Evolutionary conservation across 768 basidiomycete genomes (phyloP).

Genomic region (Tylopilus balloui): DNA sequence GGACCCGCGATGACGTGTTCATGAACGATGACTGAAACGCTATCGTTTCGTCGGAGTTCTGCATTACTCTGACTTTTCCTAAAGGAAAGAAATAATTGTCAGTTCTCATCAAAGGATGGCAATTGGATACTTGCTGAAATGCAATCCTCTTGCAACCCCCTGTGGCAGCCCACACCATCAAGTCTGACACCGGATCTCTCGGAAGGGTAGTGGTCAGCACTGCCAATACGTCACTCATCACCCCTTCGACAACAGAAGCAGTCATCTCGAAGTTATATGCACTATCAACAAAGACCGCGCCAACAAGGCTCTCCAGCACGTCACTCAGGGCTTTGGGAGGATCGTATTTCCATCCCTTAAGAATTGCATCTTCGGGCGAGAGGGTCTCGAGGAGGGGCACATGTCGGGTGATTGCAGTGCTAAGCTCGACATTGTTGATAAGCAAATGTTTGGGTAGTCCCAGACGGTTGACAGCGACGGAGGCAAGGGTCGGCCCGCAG

Average conservation of each 20-base stretch:
- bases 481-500: slow-evolving; percentile 70
- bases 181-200: slow-evolving; percentile 67
- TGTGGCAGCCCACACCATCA: slow-evolving; percentile 62
- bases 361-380: slow-evolving; percentile 56
- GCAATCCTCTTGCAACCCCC: slow-evolving; percentile 51
- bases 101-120: background rate
- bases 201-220: slow-evolving; percentile 55
- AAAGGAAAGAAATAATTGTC: background rate
- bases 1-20: slow-evolving; percentile 54
- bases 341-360: slow-evolving; percentile 73
- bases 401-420: slow-evolving; percentile 55
- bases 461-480: slow-evolving; percentile 60
- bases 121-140: slow-evolving; percentile 39
- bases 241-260: slow-evolving; percentile 51
- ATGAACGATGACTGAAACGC: slow-evolving; percentile 58
- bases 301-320: slow-evolving; percentile 79
- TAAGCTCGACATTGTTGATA: slow-evolving; percentile 64
- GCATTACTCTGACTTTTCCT: slow-evolving; percentile 44
- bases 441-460: slow-evolving; percentile 66
- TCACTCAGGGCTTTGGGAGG: slow-evolving; percentile 86
- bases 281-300: slow-evolving; percentile 79
- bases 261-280: slow-evolving; percentile 70
- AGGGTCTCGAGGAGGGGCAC: slow-evolving; percentile 55
- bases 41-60: slow-evolving; percentile 43
- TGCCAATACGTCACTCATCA: slow-evolving; percentile 65